A percentile compares a stretch with the other conserved stretches of the same genome.
phyloP scores from a whole-genome alignment of 768 basidiomycete species.

The Russula abietina region DNA sequence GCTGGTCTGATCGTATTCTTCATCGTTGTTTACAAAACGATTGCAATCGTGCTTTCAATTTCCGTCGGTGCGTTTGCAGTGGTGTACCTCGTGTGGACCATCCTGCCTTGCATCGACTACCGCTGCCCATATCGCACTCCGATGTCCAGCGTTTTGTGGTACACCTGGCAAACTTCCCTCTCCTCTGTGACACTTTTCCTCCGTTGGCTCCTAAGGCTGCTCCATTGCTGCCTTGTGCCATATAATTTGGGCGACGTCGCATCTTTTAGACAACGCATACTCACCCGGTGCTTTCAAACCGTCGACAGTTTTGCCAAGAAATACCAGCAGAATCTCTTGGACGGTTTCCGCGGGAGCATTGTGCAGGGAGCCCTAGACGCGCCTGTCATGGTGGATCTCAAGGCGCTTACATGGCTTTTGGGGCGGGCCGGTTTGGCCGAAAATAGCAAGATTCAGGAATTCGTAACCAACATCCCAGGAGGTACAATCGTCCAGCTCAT shows the following conservation, averaged over 20 bases:
- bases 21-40: constrained; percentile 25
- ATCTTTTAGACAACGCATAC: neutral
- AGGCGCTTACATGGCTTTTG: constrained; percentile 10
- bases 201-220: neutral
- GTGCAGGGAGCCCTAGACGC: neutral
- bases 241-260: neutral
- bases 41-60: constrained; percentile 16
- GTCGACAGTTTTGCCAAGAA: neutral
- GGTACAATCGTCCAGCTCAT: constrained; percentile 7
- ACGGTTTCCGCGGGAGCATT: constrained; percentile 5
- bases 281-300: neutral
- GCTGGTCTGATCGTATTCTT: constrained; percentile 44
- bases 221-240: constrained; percentile 8
- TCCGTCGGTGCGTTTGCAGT: constrained; percentile 9
- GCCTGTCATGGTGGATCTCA: neutral
- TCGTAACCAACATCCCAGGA: constrained; percentile 2
- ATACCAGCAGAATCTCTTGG: neutral
- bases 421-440: neutral
- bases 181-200: neutral
- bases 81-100: constrained; percentile 17
- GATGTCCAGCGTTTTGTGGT: constrained; percentile 9
- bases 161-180: neutral
- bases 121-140: constrained; percentile 25
- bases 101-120: constrained; percentile 20
- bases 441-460: constrained; percentile 3